These are phyloP conservation scores for Xanthoconium stramineum DNA, from an alignment of 768 basidiomycete genomes.

Conservation along the genomic window DNA sequence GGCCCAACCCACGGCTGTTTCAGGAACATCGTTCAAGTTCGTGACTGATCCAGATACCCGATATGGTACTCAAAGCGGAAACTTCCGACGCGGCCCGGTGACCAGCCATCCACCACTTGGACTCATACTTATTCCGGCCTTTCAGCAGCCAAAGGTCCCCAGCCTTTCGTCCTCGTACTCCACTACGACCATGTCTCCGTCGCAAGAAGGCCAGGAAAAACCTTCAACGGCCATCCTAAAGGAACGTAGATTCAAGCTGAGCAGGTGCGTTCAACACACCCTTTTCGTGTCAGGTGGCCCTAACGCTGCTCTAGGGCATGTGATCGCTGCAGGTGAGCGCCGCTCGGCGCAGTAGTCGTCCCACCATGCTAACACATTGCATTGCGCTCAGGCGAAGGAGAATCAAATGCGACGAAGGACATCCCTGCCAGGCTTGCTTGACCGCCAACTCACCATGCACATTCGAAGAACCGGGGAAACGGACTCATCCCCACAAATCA, in stretches of 20 bases:
- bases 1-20: conserved; percentile 23
- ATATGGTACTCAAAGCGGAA: conserved; percentile 25
- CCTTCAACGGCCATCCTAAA: conserved; percentile 54
- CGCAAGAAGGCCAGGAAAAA: conserved; percentile 41
- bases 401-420: conserved; percentile 87
- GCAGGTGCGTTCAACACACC: conserved; percentile 50
- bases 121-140: conserved; percentile 28
- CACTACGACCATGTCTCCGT: conserved; percentile 26
- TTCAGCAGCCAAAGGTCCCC: not conserved
- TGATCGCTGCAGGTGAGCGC: conserved; percentile 82
- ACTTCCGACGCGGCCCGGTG: conserved; percentile 29
- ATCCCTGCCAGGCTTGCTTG: conserved; percentile 86
- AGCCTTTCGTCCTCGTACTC: conserved; percentile 10
- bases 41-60: conserved; percentile 17
- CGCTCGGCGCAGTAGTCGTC: not conserved
- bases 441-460: conserved; percentile 80
- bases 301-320: conserved; percentile 58
- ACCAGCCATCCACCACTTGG: conserved; percentile 10
- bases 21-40: conserved; percentile 20
- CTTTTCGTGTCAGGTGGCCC: not conserved
- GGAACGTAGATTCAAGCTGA: conserved; percentile 83
- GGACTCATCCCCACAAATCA: conserved; percentile 84
- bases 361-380: not conserved
- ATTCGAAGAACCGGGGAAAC: conserved; percentile 84
- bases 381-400: conserved; percentile 56